Percentiles rank a stretch among this genome's conserved stretches.
Conservation (phyloP, 345 rosid genomes). For the Clarkia xantiana region DNA sequence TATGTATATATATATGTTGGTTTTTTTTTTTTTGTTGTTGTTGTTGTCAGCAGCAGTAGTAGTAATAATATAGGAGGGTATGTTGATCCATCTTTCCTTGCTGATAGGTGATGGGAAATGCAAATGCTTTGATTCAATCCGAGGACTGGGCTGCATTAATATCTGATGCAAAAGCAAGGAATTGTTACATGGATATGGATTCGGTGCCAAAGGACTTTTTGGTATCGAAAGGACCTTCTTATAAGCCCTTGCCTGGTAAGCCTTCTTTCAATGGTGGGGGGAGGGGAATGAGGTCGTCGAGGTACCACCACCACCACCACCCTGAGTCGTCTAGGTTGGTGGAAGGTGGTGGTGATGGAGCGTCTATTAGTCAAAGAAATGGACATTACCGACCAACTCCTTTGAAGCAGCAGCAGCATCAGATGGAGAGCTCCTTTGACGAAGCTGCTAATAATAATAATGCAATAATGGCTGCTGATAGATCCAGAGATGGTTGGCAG, state of each 20-base stretch:
- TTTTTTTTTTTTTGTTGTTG: too few species aligned
- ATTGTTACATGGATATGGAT: conserved; percentile 86
- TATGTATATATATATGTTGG: too few species aligned
- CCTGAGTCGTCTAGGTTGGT: conserved; percentile 64
- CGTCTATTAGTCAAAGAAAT: conserved; percentile 35
- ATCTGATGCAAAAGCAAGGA: conserved; percentile 76
- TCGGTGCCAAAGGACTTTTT: conserved; percentile 69
- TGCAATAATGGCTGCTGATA: too few species aligned
- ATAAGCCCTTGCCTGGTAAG: conserved; percentile 26
- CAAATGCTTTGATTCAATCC: conserved; percentile 58
- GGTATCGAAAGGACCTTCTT: conserved; percentile 34
- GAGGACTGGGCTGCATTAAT: conserved; percentile 95
- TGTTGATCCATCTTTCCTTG: too few species aligned
- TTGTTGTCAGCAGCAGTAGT: too few species aligned
- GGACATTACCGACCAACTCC: conserved; percentile 36
- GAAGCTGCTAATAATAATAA: conserved; percentile 54
- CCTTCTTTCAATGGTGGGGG: too few species aligned
- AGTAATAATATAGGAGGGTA: too few species aligned
- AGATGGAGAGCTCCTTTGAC: conserved; percentile 44
- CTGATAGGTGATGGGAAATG: conserved; percentile 95
- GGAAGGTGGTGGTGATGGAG: conserved; percentile 63
- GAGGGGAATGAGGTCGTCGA: conserved; percentile 49
- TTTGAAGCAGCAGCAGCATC: too few species aligned
- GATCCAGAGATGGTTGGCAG: too few species aligned
- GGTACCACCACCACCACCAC: too few species aligned